Conservation (phyloP, 805 yeast species). For the Cyberlindnera mississippiensis region DNA sequence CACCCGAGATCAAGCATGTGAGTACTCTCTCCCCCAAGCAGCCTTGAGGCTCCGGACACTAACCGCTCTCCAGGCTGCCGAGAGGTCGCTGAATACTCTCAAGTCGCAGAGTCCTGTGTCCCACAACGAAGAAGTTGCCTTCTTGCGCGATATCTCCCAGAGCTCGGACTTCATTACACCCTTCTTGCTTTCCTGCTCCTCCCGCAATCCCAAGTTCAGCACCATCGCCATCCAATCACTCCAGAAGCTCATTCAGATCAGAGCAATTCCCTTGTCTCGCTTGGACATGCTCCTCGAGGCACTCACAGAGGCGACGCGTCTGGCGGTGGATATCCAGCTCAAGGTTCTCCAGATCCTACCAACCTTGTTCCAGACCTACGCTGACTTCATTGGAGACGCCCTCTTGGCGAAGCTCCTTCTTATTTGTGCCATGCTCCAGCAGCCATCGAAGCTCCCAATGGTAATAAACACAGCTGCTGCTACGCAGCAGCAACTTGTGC, state of each 20-base stretch:
- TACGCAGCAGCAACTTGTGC: slow-evolving; percentile 80
- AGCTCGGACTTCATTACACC: slow-evolving; percentile 61
- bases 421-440: slow-evolving; percentile 70
- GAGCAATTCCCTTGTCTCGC: slow-evolving; percentile 50
- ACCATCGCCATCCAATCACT: slow-evolving; percentile 69
- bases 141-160: slow-evolving; percentile 35
- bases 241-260: slow-evolving; percentile 52
- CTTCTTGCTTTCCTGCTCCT: slow-evolving; percentile 64
- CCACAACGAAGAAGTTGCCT: slow-evolving; percentile 27
- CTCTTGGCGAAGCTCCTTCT: slow-evolving; percentile 54
- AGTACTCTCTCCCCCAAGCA: slow-evolving; percentile 19
- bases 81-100: slow-evolving; percentile 45
- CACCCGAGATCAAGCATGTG: slow-evolving; percentile 61
- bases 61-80: slow-evolving; percentile 37
- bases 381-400: slow-evolving; percentile 48
- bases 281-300: slow-evolving; percentile 59
- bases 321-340: slow-evolving; percentile 79
- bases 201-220: slow-evolving; percentile 71
- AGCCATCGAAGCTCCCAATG: slow-evolving; percentile 64
- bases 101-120: slow-evolving; percentile 31
- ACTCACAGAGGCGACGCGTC: slow-evolving; percentile 65
- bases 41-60: too few relatives aligned
- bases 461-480: slow-evolving; percentile 92
- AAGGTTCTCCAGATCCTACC: slow-evolving; percentile 84
- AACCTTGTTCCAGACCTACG: slow-evolving; percentile 61